Base-by-base conservation (phyloP, 2,329 filamentous ascomycete species). In the Conoideocrella luteorostrata region DNA sequence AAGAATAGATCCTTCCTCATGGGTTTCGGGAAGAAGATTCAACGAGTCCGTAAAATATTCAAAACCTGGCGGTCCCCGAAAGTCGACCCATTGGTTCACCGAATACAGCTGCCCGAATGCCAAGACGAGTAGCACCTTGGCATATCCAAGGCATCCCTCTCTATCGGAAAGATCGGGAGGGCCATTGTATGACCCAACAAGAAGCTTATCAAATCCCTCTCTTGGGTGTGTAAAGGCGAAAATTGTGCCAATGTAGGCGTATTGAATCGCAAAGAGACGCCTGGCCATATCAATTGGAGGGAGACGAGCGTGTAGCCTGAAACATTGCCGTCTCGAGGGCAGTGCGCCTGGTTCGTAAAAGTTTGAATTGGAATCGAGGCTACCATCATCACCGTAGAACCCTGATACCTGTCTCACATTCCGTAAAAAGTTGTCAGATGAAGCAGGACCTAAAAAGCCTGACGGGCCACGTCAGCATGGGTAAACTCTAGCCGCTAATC, bases 51-150 rank as follows among this genome's bases (percentile, higher is more conserved):
- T 68, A 53, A 79, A 78, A 48, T 74, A 78, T 12, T 69, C 66
- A 51, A 78, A 78, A 0, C 75, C 75, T 0, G 75, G 75, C 0
- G 75, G 75, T 0, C 74, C 71, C 32, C 72, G 67, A 51, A 66
- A 67, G 36, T 68, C 67, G 1, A 71, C 68, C 70, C 71, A 75
- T 42, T 77, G 72, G 49, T 79, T 79, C 38, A 78, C 66, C 3
- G 72, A 76, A 52, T 78, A 79, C 50, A 78, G 65, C 48, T 77
- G 69, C 0, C 75, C 75, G 50, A 75, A 76, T 1, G 75, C 73
- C 9, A 78, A 60, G 5, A 77, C 68, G 30, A 77, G 58, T 3
- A 78, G 59, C 4, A 75, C 59, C 41, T 78, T 74, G 44, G 73
- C 72, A 47, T 73, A 73, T 0, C 61, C 57, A 0, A 78, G 63